Evolutionary conservation across 176 grass and related monocot species (phyloP).

Genomic region (Avena atlantica): DNA sequence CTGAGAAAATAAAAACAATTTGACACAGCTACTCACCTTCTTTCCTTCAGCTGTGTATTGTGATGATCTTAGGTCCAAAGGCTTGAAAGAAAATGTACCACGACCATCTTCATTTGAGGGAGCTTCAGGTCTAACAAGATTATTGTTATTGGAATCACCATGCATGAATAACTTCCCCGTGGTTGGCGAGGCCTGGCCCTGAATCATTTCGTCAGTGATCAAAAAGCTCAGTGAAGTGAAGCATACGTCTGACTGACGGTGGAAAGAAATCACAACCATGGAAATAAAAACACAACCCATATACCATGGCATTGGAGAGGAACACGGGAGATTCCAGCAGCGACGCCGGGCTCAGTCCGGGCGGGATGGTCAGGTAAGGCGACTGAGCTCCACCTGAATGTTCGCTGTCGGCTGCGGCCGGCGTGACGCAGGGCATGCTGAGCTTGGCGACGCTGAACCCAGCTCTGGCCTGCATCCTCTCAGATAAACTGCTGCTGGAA

Average conservation of each 20-base stretch:
- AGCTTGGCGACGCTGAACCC: conserved; percentile 58
- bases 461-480: conserved; percentile 62
- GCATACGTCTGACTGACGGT: not conserved
- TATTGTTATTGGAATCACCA: conserved; percentile 26
- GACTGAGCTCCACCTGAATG: conserved; percentile 52
- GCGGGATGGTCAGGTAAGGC: conserved; percentile 75
- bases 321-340: conserved; percentile 76
- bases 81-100: conserved; percentile 62
- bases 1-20: not conserved
- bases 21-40: conserved; percentile 45
- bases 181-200: conserved; percentile 75
- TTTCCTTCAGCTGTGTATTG: conserved; percentile 42
- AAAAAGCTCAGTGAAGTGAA: conserved; percentile 40
- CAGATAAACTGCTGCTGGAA: conserved; percentile 47
- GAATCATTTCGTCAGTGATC: not conserved
- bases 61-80: conserved; percentile 54
- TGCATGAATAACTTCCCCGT: conserved; percentile 61
- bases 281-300: conserved; percentile 13
- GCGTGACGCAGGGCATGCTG: conserved; percentile 34
- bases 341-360: conserved; percentile 71
- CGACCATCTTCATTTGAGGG: conserved; percentile 21
- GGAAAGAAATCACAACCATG: not conserved
- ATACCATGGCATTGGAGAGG: conserved; percentile 83
- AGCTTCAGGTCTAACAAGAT: conserved; percentile 41
- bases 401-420: conserved; percentile 17